These are phyloP conservation scores for Penicillium steckii DNA, from an alignment of 495 filamentous ascomycete genomes.

Conservation along the genomic window DNA sequence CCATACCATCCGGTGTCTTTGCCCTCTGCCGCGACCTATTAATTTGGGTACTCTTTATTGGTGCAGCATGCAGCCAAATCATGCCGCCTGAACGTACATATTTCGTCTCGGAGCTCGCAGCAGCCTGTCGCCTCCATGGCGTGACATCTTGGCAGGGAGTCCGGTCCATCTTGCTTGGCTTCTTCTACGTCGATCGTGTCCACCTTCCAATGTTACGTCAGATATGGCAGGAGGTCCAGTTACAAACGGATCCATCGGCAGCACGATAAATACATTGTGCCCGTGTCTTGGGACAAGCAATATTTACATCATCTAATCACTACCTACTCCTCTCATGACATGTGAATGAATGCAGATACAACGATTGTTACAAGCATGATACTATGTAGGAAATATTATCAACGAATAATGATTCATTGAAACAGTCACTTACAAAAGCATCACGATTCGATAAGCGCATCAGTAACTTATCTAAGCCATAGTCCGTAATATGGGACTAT, in stretches of 20 bases:
- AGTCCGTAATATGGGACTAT: no score
- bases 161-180: conserved; percentile 33
- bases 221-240: conserved; percentile 40
- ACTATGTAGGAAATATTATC: not conserved
- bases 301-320: not conserved
- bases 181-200: conserved; percentile 43
- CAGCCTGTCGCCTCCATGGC: conserved; percentile 29
- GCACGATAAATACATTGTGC: not conserved
- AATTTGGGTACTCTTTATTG: conserved; percentile 44
- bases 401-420: not conserved
- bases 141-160: conserved; percentile 40
- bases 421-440: no score
- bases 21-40: conserved; percentile 37
- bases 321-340: not conserved
- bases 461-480: no score
- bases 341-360: not conserved
- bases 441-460: no score
- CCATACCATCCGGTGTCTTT: conserved; percentile 36
- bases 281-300: not conserved
- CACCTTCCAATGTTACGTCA: conserved; percentile 33
- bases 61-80: conserved; percentile 33
- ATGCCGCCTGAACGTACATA: conserved; percentile 31
- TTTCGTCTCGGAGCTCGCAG: conserved; percentile 38
- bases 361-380: not conserved
- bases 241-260: conserved; percentile 12